phyloP scores from a whole-genome alignment of 2,329 filamentous ascomycete genomes.

The Colletotrichum incanum region DNA sequence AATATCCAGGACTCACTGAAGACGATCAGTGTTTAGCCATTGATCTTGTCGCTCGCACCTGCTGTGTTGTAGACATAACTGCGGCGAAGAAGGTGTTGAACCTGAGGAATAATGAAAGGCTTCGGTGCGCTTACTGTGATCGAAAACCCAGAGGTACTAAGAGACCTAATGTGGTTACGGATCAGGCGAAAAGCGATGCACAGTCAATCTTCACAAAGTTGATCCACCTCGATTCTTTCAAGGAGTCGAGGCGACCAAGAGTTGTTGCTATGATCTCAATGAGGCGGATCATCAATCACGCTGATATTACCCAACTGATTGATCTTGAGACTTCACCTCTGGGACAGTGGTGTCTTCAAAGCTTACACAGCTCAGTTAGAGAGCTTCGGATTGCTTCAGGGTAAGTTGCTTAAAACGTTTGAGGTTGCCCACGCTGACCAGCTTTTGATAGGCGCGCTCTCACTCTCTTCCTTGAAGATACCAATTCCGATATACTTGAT shows the following conservation, averaged over 20 bases:
- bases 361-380: conserved; percentile 85
- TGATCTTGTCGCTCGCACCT: conserved; percentile 68
- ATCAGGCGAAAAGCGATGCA: conserved; percentile 54
- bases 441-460: conserved; percentile 69
- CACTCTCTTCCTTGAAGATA: conserved; percentile 73
- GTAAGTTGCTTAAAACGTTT: conserved; percentile 56
- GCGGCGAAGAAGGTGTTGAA: neutral
- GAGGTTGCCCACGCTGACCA: conserved; percentile 43
- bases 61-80: conserved; percentile 69
- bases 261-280: conserved; percentile 81
- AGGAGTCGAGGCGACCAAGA: conserved; percentile 72
- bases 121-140: conserved; percentile 20
- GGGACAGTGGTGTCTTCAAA: conserved; percentile 87
- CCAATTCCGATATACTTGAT: conserved; percentile 50
- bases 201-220: conserved; percentile 64
- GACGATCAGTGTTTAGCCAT: conserved; percentile 67
- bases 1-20: conserved; percentile 65
- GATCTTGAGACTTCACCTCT: conserved; percentile 78
- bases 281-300: conserved; percentile 79
- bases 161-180: neutral
- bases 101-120: neutral
- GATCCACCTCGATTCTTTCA: conserved; percentile 61
- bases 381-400: conserved; percentile 89
- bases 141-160: neutral
- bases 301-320: conserved; percentile 70